Evolutionary conservation across 2,329 filamentous ascomycete species (phyloP).

Genomic region (Malbranchea zuffiana): DNA sequence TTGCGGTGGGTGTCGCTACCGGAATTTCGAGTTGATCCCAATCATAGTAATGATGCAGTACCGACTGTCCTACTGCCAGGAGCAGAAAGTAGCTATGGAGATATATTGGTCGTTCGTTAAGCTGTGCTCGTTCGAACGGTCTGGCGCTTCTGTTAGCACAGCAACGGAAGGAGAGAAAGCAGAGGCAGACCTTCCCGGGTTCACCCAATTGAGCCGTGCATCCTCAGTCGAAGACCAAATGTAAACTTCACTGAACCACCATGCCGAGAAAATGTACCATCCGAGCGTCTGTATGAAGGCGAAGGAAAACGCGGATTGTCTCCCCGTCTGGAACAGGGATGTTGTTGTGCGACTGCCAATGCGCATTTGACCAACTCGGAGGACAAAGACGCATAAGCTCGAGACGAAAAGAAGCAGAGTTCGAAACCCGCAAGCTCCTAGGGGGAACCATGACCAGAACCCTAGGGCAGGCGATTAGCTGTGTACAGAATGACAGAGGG

Average conservation of each 20-base stretch:
- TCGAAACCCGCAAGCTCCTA: constrained; percentile 65
- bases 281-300: constrained; percentile 58
- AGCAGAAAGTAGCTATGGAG: constrained; percentile 59
- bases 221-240: constrained; percentile 55
- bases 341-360: constrained; percentile 60
- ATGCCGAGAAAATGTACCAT: constrained; percentile 69
- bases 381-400: constrained; percentile 65
- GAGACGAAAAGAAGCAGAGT: constrained; percentile 65
- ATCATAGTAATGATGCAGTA: constrained; percentile 60
- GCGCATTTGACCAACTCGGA: constrained; percentile 77
- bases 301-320: constrained; percentile 45
- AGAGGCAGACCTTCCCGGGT: constrained; percentile 49
- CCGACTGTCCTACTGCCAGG: constrained; percentile 59
- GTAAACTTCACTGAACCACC: constrained; percentile 69
- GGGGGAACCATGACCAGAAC: constrained; percentile 77
- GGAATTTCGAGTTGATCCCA: constrained; percentile 56
- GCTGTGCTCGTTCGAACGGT: constrained; percentile 54
- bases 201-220: constrained; percentile 61
- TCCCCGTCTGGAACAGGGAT: constrained; percentile 56
- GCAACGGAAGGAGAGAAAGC: not conserved
- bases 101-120: constrained; percentile 83
- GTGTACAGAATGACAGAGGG: constrained; percentile 8
- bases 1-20: constrained; percentile 26
- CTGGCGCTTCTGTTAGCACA: constrained; percentile 19
- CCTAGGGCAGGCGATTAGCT: constrained; percentile 37